Evolutionary conservation across 805 yeast genomes (phyloP), one percentile per base, ranked within the genome.

Genomic region (Candida ortonii): DNA sequence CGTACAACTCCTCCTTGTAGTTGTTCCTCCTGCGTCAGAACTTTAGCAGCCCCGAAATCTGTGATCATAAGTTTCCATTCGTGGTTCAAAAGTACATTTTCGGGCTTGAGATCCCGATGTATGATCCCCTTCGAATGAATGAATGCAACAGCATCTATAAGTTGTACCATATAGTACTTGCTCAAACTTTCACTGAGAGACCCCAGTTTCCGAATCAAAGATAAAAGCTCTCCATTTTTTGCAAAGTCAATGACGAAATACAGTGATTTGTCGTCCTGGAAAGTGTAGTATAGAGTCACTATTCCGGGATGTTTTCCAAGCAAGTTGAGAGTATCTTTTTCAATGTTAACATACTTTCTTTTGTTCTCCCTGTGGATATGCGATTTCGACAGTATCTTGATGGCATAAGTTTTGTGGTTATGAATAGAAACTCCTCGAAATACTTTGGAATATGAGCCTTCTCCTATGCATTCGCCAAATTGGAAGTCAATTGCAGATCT

Each of bases 11-110:
- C 31, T 11, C 41, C 41, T 16, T 23, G 31, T 10, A 15, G 11
- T 30, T 67, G 62, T 22, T 57, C 64, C 18, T 62, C 68, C n/a
- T 53, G 57, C 2, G 73, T 75, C 11, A 85, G 62, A 5, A 86
- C 65, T 56, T 85, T 87, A 1, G 97, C 98, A n/a, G 97, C 95
- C 8, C 98, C 98, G 60, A 93, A 93, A 62, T 93, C 98, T 2
- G 97, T 93, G 37, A 93, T 80, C 73, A 89, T 87, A 40, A 93
- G 64, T 50, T 85, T 80, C 75, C 89, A 86, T 36, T 86, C 93
- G 41, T 78, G 78, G 52, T 84, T 90, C 29, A 93, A 73, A 47
- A 90, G 59, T 30, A 90, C 84, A 55, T 90, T 90, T 52, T 90
- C 98, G 0, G 98, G 98, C 59, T 90, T 90, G 51, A 93, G 65